phyloP scores from a whole-genome alignment of 257 asterid genomes.

The Plantago ovata region DNA sequence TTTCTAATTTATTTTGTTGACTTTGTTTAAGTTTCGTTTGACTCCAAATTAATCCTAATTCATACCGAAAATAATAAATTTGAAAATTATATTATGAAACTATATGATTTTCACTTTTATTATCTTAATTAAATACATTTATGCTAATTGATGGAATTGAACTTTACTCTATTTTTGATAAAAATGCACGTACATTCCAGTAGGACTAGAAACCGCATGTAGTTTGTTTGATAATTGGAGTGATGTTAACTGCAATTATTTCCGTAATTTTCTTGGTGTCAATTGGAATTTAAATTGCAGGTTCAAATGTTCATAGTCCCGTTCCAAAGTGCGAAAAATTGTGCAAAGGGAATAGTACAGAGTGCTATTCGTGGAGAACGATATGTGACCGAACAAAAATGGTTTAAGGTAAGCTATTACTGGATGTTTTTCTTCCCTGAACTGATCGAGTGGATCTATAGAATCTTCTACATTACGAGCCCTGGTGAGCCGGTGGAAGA shows the following conservation, averaged over 20 bases:
- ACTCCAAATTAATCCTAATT: no score
- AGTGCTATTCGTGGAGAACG: slow-evolving; percentile 54
- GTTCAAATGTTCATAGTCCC: slow-evolving; percentile 44
- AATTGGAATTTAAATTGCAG: slow-evolving; percentile 19
- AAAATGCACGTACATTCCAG: no score
- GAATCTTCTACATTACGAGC: slow-evolving; percentile 28
- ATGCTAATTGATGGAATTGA: no score
- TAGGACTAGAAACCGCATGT: no score
- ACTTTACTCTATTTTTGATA: no score
- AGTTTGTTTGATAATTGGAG: no score
- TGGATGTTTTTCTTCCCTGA: slow-evolving; percentile 54
- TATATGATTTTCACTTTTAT: no score
- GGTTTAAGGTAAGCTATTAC: slow-evolving; percentile 41
- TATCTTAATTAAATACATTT: no score
- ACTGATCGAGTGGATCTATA: slow-evolving; percentile 40
- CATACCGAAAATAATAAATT: no score
- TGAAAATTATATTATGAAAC: no score
- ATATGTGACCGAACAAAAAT: slow-evolving; percentile 47
- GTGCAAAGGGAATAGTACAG: slow-evolving; percentile 45
- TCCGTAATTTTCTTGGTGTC: background rate
- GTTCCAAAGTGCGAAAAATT: slow-evolving; percentile 34
- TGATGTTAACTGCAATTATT: background rate
- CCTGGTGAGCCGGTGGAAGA: slow-evolving; percentile 28
- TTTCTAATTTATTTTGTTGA: no score
- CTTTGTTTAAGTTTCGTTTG: no score